phyloP scores from a whole-genome alignment of 768 basidiomycete species.

The Gloeostereum incarnatum region DNA sequence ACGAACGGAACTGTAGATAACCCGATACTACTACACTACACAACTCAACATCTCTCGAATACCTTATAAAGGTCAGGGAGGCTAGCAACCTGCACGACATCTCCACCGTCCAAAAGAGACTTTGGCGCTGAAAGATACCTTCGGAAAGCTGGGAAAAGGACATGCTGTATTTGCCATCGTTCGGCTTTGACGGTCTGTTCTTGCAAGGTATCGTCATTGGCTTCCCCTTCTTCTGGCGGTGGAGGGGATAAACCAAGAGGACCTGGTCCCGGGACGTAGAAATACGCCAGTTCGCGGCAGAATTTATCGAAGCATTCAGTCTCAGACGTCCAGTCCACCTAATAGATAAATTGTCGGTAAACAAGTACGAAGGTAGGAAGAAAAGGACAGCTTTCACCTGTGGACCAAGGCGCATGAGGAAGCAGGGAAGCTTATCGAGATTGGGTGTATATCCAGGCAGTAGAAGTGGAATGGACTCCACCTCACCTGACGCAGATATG shows the following conservation, averaged over 20 bases:
- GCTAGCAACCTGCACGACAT: constrained; percentile 83
- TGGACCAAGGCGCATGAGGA: constrained; percentile 89
- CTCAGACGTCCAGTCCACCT: constrained; percentile 90
- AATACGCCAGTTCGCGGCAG: constrained; percentile 83
- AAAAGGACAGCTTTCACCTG: constrained; percentile 39
- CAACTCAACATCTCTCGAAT: constrained; percentile 78
- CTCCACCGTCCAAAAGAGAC: constrained; percentile 49
- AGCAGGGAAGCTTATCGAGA: constrained; percentile 80
- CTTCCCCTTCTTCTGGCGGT: constrained; percentile 1
- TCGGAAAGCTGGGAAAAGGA: constrained; percentile 81
- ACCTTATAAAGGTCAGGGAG: constrained; percentile 90
- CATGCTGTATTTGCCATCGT: constrained; percentile 84
- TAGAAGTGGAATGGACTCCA: constrained; percentile 77
- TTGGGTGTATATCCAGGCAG: constrained; percentile 86
- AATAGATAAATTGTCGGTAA: neutral
- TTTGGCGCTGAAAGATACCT: constrained; percentile 65
- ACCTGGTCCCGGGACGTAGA: constrained; percentile 79
- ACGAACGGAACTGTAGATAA: too few species aligned
- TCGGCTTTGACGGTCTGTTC: constrained; percentile 44
- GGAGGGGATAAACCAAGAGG: constrained; percentile 20
- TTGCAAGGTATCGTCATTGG: constrained; percentile 20
- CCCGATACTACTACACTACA: too few species aligned
- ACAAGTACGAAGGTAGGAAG: constrained; percentile 1
- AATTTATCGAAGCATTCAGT: constrained; percentile 79
- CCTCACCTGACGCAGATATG: constrained; percentile 54